Evolutionary conservation across 306 rosid genomes (phyloP), one percentile per base, ranked within the genome.

Genomic region (Cyclanthera cordifolia): DNA sequence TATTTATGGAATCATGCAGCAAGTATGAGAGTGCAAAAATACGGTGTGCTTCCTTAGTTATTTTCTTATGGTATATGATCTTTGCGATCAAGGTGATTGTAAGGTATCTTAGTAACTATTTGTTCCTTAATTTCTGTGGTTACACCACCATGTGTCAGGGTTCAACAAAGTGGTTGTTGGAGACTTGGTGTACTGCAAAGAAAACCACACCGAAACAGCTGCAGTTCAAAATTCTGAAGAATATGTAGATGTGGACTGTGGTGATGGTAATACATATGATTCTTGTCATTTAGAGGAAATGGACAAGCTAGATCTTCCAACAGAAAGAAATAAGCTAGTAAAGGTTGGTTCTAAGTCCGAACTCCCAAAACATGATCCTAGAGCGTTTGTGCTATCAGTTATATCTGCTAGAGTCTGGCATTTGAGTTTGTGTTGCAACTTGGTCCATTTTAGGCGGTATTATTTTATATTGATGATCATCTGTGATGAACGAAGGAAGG

Each of bases 1-100:
- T 87, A 83, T 79, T 81, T 93, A 75, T 93, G 96, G 99, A 93
- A 90, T 79, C 88, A 90, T 75, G 94, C 96, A 56, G 91, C 96
- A 45, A 93, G 95, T 79, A 74, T 67, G 72, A 90, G 99, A 82
- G 91, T 90, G 82, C 85, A 93, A 77, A 87, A 86, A 75, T 85
- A 83, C 73, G 99, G 99, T 87, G 81, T 70, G 83, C 80, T 76
- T 63, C 71, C 63, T 9, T 70, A 72, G 72, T 45, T 43, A 53
- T 49, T 52, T 56, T 48, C 47, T 51, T 25, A 17, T 56, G 32
- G 52, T 30, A 67, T 47, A 48, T 25, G 46, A 47, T 49, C 15
- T 15, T 47, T 58, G n/a, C 17, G 9, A 37, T 53, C 34, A 15
- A 45, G 21, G 45, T 65, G 34, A 45, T 43, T 65, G 7, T 41